A percentile compares a stretch with the other conserved stretches of the same genome.
phyloP scores from a whole-genome alignment of 2,329 filamentous ascomycete genomes.

The Exophiala viscosa region DNA sequence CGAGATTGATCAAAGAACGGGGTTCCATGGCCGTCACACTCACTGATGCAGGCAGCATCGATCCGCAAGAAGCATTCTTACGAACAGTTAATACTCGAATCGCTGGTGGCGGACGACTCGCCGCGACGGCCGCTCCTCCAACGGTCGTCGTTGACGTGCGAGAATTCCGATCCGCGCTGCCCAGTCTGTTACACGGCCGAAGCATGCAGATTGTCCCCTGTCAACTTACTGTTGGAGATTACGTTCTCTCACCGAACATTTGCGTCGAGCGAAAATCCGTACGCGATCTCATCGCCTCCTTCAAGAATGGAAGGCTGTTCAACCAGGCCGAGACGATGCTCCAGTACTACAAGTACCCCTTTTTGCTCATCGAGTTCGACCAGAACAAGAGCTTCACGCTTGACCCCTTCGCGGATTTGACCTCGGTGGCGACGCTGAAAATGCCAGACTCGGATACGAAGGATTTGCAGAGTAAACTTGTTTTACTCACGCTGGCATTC shows the following conservation, averaged over 20 bases:
- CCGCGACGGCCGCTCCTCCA: constrained; percentile 80
- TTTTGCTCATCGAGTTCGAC: constrained; percentile 96
- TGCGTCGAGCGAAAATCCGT: constrained; percentile 94
- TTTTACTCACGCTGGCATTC: constrained; percentile 87
- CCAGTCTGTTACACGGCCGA: constrained; percentile 83
- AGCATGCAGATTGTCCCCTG: constrained; percentile 87
- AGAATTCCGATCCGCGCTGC: constrained; percentile 89
- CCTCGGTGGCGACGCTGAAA: constrained; percentile 59
- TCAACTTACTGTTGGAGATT: constrained; percentile 94
- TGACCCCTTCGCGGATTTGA: constrained; percentile 65
- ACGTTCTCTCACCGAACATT: constrained; percentile 84
- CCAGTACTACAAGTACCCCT: constrained; percentile 80
- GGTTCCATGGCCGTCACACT: constrained; percentile 88
- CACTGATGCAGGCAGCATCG: constrained; percentile 66
- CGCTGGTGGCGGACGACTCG: constrained; percentile 80
- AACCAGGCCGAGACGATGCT: constrained; percentile 93
- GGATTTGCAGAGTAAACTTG: constrained; percentile 86
- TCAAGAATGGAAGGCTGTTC: constrained; percentile 87
- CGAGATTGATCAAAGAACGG: constrained; percentile 88
- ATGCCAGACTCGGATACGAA: constrained; percentile 59
- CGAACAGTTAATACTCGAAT: constrained; percentile 96
- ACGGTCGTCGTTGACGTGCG: constrained; percentile 92
- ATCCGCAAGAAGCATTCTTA: constrained; percentile 86
- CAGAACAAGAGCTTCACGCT: constrained; percentile 96
- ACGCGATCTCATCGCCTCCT: constrained; percentile 83